Conservation (phyloP, 495 filamentous ascomycete genomes). For the Neurospora sp. region DNA sequence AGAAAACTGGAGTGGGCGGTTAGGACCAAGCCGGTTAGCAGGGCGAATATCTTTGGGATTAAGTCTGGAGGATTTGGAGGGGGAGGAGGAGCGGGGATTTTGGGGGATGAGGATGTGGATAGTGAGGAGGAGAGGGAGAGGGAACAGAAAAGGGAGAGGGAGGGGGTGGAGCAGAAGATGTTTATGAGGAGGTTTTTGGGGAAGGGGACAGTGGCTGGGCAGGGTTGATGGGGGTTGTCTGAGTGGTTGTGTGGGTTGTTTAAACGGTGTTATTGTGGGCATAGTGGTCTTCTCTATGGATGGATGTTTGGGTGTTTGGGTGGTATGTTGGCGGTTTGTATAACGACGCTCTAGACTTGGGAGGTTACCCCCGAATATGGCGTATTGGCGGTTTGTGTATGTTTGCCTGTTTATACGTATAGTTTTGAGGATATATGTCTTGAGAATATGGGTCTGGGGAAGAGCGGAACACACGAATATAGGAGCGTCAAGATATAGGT, state of each 20-base stretch:
- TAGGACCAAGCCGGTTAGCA: slow-evolving; percentile 52
- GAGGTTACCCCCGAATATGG: neutral
- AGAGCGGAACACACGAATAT: neutral
- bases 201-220: slow-evolving; percentile 8
- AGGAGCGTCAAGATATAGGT: neutral
- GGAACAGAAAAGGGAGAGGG: neutral
- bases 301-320: neutral
- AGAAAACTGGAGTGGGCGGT: slow-evolving; percentile 62
- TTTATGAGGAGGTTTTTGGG: slow-evolving; percentile 37
- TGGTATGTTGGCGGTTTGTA: neutral
- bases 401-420: neutral
- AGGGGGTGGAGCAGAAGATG: slow-evolving; percentile 19
- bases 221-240: neutral
- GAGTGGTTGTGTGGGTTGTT: neutral
- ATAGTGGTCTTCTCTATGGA: neutral
- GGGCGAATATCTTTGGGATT: slow-evolving; percentile 44
- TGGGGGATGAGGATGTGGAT: slow-evolving; percentile 13
- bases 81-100: neutral
- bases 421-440: neutral
- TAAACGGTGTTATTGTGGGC: neutral
- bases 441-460: neutral
- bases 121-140: slow-evolving; percentile 10
- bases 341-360: neutral
- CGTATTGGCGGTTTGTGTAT: neutral
- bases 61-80: neutral